Evolutionary conservation across 1,139 yeast species (phyloP).

Genomic region (Hyphopichia burtonii): DNA sequence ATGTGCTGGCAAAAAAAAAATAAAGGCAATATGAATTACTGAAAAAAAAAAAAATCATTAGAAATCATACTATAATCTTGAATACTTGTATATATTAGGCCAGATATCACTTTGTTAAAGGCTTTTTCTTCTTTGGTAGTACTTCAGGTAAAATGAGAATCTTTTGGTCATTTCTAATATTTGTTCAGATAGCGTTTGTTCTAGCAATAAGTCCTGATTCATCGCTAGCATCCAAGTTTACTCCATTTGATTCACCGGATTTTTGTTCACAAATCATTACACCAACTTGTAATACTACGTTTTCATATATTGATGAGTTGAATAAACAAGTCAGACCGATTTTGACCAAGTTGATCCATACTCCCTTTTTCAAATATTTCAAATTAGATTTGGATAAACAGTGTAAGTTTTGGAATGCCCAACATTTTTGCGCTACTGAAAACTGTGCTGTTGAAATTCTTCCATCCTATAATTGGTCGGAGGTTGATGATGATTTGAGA

Average conservation of each 20-base stretch:
- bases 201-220: not conserved
- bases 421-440: conserved; percentile 85
- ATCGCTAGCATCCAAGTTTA: not conserved
- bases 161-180: not conserved
- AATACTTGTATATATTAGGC: not conserved
- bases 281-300: conserved; percentile 48
- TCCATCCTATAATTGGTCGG: conserved; percentile 56
- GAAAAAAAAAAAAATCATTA: not conserved
- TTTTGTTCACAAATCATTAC: conserved; percentile 50
- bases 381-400: conserved; percentile 80
- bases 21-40: not conserved
- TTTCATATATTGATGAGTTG: conserved; percentile 41
- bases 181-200: not conserved
- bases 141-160: not conserved
- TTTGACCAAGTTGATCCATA: conserved; percentile 55
- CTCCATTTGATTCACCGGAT: conserved; percentile 46
- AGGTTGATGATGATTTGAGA: conserved; percentile 69
- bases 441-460: conserved; percentile 89
- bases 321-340: conserved; percentile 45
- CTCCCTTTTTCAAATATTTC: conserved; percentile 81
- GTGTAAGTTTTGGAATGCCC: conserved; percentile 87
- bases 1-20: conserved; percentile 3
- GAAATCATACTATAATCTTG: too few relatives aligned
- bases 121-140: too few relatives aligned
- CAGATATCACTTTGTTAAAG: too few relatives aligned